phyloP scores from a whole-genome alignment of 768 basidiomycete species.

The Boletus coccyginus region DNA sequence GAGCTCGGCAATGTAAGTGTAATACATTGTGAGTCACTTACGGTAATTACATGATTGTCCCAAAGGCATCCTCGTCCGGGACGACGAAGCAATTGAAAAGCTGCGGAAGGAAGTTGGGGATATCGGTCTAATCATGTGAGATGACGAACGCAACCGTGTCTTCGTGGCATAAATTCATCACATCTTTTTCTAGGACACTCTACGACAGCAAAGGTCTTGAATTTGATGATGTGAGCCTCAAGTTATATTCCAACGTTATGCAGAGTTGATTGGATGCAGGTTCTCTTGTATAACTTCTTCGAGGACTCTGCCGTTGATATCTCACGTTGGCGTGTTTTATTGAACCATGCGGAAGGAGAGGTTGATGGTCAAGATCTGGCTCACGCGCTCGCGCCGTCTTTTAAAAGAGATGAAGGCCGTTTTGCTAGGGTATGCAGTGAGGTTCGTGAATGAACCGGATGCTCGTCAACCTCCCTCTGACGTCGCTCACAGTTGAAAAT shows the following conservation, averaged over 20 bases:
- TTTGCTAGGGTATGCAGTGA: constrained; percentile 60
- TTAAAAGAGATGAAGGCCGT: constrained; percentile 41
- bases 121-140: constrained; percentile 58
- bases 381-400: constrained; percentile 39
- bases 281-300: constrained; percentile 75
- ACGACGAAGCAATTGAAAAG: constrained; percentile 48
- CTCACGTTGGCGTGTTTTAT: constrained; percentile 59
- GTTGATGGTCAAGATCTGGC: constrained; percentile 10
- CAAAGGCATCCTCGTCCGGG: constrained; percentile 67
- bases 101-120: constrained; percentile 53
- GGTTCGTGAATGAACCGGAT: no score
- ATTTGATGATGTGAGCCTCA: constrained; percentile 18
- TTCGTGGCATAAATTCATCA: neutral
- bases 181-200: constrained; percentile 22
- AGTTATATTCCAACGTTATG: neutral
- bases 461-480: no score
- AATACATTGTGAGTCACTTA: neutral
- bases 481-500: no score
- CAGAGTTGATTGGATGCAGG: constrained; percentile 36
- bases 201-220: constrained; percentile 34
- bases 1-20: constrained; percentile 61
- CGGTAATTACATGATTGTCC: neutral
- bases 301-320: constrained; percentile 52
- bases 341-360: constrained; percentile 39
- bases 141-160: neutral